phyloP scores from a whole-genome alignment of 2,329 filamentous ascomycete species.

The Cladosporium halotolerans region DNA sequence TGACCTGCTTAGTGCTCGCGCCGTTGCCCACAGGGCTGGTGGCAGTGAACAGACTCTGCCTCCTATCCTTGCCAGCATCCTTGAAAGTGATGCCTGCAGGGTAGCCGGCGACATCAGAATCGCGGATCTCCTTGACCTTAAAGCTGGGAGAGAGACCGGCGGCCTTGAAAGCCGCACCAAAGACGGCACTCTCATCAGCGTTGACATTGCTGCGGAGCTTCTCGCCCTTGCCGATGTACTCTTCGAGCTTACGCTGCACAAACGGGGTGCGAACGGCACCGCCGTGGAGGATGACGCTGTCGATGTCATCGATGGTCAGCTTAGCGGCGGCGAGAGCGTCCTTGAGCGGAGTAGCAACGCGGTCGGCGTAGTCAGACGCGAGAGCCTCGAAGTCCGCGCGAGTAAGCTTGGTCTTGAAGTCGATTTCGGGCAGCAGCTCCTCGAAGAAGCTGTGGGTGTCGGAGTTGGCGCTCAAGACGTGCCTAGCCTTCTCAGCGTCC shows the following conservation, averaged over 20 bases:
- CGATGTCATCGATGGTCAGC: constrained; percentile 67
- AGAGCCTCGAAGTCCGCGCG: constrained; percentile 77
- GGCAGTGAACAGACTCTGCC: constrained; percentile 77
- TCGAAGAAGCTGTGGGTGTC: constrained; percentile 78
- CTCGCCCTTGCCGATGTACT: constrained; percentile 60
- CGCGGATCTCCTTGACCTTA: constrained; percentile 92
- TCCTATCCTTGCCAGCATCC: constrained; percentile 56
- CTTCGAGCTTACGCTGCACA: constrained; percentile 82
- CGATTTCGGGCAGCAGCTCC: constrained; percentile 81
- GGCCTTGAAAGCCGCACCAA: constrained; percentile 90
- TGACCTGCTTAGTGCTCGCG: constrained; percentile 68
- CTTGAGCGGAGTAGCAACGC: constrained; percentile 64
- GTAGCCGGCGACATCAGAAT: constrained; percentile 70
- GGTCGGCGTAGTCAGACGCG: constrained; percentile 59
- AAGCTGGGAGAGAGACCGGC: constrained; percentile 90
- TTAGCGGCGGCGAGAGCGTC: constrained; percentile 68
- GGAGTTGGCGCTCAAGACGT: constrained; percentile 87
- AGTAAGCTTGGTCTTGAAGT: constrained; percentile 85
- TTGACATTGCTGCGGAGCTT: constrained; percentile 94
- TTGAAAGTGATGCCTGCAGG: constrained; percentile 70
- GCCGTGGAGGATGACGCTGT: constrained; percentile 89
- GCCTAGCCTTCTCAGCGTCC: constrained; percentile 78
- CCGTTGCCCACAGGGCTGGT: constrained; percentile 61
- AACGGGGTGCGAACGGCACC: constrained; percentile 88
- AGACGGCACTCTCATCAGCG: constrained; percentile 91